Conservation (phyloP, 148 eudicot genomes). For the Limonium bicolor region DNA sequence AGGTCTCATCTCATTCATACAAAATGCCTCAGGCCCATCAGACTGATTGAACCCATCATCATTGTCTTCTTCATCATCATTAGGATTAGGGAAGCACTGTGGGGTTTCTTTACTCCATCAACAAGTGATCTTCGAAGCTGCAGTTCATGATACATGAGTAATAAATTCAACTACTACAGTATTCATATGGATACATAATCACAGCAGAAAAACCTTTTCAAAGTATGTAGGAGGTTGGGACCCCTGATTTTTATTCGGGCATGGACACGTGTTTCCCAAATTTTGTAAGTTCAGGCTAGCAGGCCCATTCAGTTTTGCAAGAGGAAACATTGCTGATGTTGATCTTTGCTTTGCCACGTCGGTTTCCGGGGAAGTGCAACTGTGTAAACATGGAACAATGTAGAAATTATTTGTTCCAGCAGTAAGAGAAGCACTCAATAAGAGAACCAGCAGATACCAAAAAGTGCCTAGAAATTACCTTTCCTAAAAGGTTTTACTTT, state of each 20-base stretch:
- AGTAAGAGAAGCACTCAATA: neutral
- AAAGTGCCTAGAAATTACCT: conserved; percentile 23
- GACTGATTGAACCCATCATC: conserved; percentile 44
- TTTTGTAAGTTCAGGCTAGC: conserved; percentile 36
- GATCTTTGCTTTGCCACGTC: conserved; percentile 12
- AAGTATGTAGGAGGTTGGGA: conserved; percentile 39
- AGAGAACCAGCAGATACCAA: too few species aligned
- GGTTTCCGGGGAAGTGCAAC: conserved; percentile 36
- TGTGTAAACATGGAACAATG: conserved; percentile 19
- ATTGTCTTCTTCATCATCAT: conserved; percentile 30
- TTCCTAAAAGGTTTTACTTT: conserved; percentile 74
- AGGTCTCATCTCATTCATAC: conserved; percentile 35
- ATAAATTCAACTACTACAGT: neutral
- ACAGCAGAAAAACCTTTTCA: conserved; percentile 45
- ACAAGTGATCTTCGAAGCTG: conserved; percentile 77
- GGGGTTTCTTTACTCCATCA: conserved; percentile 22
- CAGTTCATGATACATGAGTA: conserved; percentile 1
- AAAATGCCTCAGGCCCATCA: conserved; percentile 9
- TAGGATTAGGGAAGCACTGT: conserved; percentile 20
- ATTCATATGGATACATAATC: too few species aligned
- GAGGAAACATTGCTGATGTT: conserved; percentile 44
- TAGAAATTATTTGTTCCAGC: conserved; percentile 1
- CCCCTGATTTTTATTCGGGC: conserved; percentile 18
- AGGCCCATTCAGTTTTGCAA: conserved; percentile 57
- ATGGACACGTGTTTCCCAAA: conserved; percentile 40